Base-by-base conservation (phyloP, 768 basidiomycete genomes). In the Cytidiella melzeri region DNA sequence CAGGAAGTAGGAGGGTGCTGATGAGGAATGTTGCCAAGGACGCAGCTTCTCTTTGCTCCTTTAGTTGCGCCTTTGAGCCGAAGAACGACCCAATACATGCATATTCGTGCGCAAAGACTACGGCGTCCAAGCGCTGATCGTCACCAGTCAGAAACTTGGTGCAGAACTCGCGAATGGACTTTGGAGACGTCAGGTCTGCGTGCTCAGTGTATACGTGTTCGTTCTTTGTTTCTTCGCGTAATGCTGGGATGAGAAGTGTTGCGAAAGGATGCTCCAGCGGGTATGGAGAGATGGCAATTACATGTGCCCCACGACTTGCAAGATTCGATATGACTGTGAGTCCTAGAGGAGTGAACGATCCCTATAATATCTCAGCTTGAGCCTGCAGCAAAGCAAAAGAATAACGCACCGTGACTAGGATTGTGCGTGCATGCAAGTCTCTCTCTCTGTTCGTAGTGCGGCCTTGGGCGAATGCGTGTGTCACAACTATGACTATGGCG, bases 81-180 rank as follows among this genome's bases (percentile, higher is more conserved):
- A 69, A 52, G n/a, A 73, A 50, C 1, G 76, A 69, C 0, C 85
- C 86, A 24, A 87, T 73, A 24, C 80, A 76, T 18, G 70, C 70
- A 57, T 89, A 87, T 56, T 87, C 92, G 60, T 92, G 91, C 9
- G 79, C 76, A 52, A 88, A 84, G 11, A 94, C 64, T 47, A 94
- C 66, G 1, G 81, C 87, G 48, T 93, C 91, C n/a, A 94, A 58
- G 20, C 87, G 69, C 24, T 80, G 77, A 40, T 84, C 80, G 40
- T 80, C 73, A 0, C 74, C 79, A 2, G 79, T 79, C 51, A 84
- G 62, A 64, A 92, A 91, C 7, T 73, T 68, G 0, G 74, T 76
- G 57, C 81, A 85, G 61, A 94, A 92, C 7, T 71, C 67, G 26
- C 80, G 76, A 12, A 94, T 77, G 18, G 83, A 82, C 0, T 73